Percentiles rank a stretch among this genome's conserved stretches.
Evolutionary conservation across 192 early-diverging fungal genomes (phyloP).

Genomic region (Lunasporangiospora selenospora): DNA sequence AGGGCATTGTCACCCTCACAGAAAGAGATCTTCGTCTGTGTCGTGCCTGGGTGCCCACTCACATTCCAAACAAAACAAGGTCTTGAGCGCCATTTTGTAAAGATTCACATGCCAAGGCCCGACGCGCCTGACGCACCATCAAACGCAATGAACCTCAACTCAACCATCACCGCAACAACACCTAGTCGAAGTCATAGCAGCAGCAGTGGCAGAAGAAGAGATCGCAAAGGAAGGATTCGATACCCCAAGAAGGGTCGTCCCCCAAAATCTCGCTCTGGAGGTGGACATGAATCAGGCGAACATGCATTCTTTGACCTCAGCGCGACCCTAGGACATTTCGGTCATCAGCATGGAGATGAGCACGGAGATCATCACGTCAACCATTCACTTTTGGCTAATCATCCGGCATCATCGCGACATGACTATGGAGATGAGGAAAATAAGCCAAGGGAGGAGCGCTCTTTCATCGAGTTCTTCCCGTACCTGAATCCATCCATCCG

Average conservation of each 20-base stretch:
- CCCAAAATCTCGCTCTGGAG: slow-evolving; percentile 1
- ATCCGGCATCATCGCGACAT: slow-evolving; percentile 21
- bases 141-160: background rate
- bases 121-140: background rate
- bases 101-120: slow-evolving; percentile 29
- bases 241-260: slow-evolving; percentile 15
- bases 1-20: no score
- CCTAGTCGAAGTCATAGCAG: background rate
- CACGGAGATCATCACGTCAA: slow-evolving; percentile 3
- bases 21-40: slow-evolving; percentile 35
- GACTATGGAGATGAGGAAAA: slow-evolving; percentile 33
- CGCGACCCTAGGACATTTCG: background rate
- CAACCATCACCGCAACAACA: background rate
- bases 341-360: background rate
- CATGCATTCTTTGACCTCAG: background rate
- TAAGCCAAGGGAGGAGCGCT: slow-evolving; percentile 86
- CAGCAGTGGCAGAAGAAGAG: background rate
- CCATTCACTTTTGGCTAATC: slow-evolving; percentile 15
- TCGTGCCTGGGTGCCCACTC: slow-evolving; percentile 34
- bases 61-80: slow-evolving; percentile 47
- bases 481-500: slow-evolving; percentile 67
- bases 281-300: slow-evolving; percentile 5
- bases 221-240: slow-evolving; percentile 32
- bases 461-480: slow-evolving; percentile 82
- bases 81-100: slow-evolving; percentile 35